These are phyloP conservation scores for Pyrrhoderma noxium DNA, from an alignment of 1,284 basidiomycete species.

Conservation along the genomic window DNA sequence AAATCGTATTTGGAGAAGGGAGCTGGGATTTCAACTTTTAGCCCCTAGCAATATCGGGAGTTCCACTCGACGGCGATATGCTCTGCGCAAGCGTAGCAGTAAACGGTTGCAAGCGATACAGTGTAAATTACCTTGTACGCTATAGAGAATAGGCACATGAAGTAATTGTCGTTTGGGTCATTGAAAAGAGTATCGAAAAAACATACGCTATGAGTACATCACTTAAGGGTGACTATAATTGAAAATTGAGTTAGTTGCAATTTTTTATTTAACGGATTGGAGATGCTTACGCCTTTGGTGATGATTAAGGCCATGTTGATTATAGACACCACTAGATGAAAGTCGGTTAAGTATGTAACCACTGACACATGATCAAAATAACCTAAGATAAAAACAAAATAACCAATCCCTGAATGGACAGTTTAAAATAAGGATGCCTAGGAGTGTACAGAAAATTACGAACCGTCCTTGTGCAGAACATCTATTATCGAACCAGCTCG, in stretches of 20 bases:
- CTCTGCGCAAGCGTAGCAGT: slow-evolving; percentile 3
- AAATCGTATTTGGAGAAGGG: too few relatives aligned
- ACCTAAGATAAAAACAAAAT: slow-evolving; percentile 8
- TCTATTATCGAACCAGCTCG: slow-evolving; percentile 1
- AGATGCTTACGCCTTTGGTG: background rate
- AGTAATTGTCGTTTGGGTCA: too few relatives aligned
- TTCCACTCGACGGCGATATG: background rate
- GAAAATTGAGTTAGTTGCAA: too few relatives aligned
- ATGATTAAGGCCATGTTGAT: slow-evolving; percentile 7
- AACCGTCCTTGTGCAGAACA: slow-evolving; percentile 10
- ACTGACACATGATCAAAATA: background rate
- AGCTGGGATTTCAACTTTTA: too few relatives aligned
- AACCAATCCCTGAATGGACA: slow-evolving; percentile 2
- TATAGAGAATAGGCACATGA: too few relatives aligned
- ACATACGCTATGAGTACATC: too few relatives aligned
- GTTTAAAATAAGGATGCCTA: background rate
- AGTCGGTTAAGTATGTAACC: background rate
- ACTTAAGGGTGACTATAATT: too few relatives aligned
- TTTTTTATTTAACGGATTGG: background rate
- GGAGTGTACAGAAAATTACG: background rate
- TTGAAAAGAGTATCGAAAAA: too few relatives aligned
- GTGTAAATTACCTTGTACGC: background rate
- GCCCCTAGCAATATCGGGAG: too few relatives aligned
- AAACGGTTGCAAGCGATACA: slow-evolving; percentile 12
- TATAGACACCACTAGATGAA: background rate